Percentiles rank a stretch among this genome's conserved stretches.
Evolutionary conservation across 2,329 filamentous ascomycete genomes (phyloP).

Genomic region (Alternaria viburni): DNA sequence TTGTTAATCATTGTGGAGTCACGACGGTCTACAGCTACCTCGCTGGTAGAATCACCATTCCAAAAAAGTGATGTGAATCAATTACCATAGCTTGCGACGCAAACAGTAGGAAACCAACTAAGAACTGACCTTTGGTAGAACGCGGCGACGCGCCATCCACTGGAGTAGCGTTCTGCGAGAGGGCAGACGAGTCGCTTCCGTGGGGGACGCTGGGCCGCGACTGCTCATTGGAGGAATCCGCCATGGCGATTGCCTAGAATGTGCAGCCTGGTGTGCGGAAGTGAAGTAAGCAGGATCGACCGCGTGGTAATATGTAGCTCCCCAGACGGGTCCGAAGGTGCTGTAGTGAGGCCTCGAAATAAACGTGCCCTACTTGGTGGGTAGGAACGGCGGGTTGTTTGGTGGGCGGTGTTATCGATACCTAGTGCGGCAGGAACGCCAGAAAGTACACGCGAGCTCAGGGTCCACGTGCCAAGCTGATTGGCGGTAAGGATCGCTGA

Average conservation of each 20-base stretch:
- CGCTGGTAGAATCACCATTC: not conserved
- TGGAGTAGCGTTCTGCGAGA: slow-evolving; percentile 19
- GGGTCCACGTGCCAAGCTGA: slow-evolving; percentile 41
- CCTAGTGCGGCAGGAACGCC: slow-evolving; percentile 4
- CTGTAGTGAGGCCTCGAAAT: slow-evolving; percentile 11
- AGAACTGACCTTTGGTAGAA: slow-evolving; percentile 44
- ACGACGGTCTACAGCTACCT: not conserved
- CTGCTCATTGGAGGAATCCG: slow-evolving; percentile 35
- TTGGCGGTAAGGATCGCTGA: slow-evolving; percentile 23
- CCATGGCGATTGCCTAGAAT: slow-evolving; percentile 24
- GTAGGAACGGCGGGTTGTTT: slow-evolving; percentile 14
- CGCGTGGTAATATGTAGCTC: not conserved
- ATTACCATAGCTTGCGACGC: not conserved
- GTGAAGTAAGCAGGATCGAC: slow-evolving; percentile 10
- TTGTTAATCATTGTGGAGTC: not conserved
- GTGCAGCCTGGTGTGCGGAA: not conserved
- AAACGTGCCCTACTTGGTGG: slow-evolving; percentile 22
- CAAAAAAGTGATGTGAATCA: not conserved
- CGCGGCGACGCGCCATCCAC: slow-evolving; percentile 39
- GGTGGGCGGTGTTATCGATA: slow-evolving; percentile 20
- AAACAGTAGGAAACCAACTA: not conserved
- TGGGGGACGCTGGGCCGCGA: slow-evolving; percentile 24
- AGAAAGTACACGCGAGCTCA: slow-evolving; percentile 21
- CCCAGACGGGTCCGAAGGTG: not conserved
- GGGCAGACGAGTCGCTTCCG: slow-evolving; percentile 26